Base-by-base conservation (phyloP, 345 rosid species). In the Dipteronia dyeriana region DNA sequence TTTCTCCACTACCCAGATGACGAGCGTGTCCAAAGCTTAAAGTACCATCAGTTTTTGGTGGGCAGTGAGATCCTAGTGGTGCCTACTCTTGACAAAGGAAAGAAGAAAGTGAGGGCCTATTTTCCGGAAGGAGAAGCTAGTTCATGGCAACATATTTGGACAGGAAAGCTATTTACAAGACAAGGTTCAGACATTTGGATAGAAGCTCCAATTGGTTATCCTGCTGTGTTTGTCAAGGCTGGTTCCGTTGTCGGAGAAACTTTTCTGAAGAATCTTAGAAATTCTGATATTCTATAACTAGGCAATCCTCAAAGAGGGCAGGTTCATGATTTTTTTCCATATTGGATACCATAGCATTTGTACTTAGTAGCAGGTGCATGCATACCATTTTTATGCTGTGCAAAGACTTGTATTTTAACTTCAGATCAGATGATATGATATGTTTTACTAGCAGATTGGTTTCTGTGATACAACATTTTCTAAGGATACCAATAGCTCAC, bases 1-100 rank as follows among this genome's bases (percentile, higher is more conserved):
- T 89, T 91, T 80, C 85, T 89, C 78, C 95, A 91, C 84, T 91
- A 91, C 77, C 90, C 92, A 7, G 80, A 84, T 65, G 95, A 91
- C 22, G 83, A 74, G 68, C 77, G 47, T 41, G 91, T 86, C 61
- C 92, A 84, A 13, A 84, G 70, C 45, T 76, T 91, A 60, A 89
- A 81, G 70, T 89, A 91, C 78, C 89, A 91, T 66, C 95, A 89
- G 79, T 89, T 91, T 87, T 75, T 91, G 78, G 80, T 91, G 13
- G 95, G 92, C 47, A 85, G 82, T 2, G 91, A 91, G 85, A 84
- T 91, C 74, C 82, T 91, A 60, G 92, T 91, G 75, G 95, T 88
- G 79, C 95, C 95, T 13, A 85, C 83, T 9, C 87, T 91, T 45
- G 90, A 91, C 85, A 91, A 88, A 76, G 91, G 90, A 7, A 82